Conservation (phyloP, 2,329 filamentous ascomycete genomes). For the Sphaerulina vaccinii region DNA sequence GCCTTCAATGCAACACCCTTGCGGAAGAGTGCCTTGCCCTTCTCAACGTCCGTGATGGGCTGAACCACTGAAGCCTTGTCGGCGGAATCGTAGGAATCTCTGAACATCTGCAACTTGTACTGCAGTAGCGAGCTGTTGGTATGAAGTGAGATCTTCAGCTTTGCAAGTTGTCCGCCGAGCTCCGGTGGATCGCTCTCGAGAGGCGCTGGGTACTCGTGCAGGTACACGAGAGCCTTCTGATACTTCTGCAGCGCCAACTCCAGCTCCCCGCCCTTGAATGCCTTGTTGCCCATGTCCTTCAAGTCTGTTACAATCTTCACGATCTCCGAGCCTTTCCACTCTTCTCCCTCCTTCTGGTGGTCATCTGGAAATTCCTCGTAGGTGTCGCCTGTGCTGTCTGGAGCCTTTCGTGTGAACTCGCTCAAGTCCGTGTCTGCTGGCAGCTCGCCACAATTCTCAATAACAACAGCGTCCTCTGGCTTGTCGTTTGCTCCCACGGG, state of each 20-base stretch:
- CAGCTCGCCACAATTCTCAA: slow-evolving; percentile 83
- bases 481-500: slow-evolving; percentile 74
- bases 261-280: slow-evolving; percentile 78
- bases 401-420: slow-evolving; percentile 63
- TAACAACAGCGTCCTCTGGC: slow-evolving; percentile 69
- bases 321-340: slow-evolving; percentile 66
- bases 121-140: slow-evolving; percentile 84
- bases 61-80: slow-evolving; percentile 68
- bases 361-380: slow-evolving; percentile 98
- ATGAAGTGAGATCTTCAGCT: slow-evolving; percentile 81
- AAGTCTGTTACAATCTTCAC: slow-evolving; percentile 78
- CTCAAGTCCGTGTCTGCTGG: slow-evolving; percentile 65
- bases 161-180: slow-evolving; percentile 64
- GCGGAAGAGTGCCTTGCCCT: slow-evolving; percentile 85
- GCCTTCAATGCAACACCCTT: slow-evolving; percentile 72
- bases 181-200: slow-evolving; percentile 68
- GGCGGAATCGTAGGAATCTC: slow-evolving; percentile 69
- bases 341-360: slow-evolving; percentile 53
- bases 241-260: slow-evolving; percentile 81
- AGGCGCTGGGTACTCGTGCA: slow-evolving; percentile 76
- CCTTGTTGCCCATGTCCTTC: slow-evolving; percentile 89
- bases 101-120: slow-evolving; percentile 72
- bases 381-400: slow-evolving; percentile 80
- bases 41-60: slow-evolving; percentile 68
- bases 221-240: slow-evolving; percentile 85